Evolutionary conservation across 2,329 filamentous ascomycete species (phyloP).

Genomic region (Colletotrichum melonis): DNA sequence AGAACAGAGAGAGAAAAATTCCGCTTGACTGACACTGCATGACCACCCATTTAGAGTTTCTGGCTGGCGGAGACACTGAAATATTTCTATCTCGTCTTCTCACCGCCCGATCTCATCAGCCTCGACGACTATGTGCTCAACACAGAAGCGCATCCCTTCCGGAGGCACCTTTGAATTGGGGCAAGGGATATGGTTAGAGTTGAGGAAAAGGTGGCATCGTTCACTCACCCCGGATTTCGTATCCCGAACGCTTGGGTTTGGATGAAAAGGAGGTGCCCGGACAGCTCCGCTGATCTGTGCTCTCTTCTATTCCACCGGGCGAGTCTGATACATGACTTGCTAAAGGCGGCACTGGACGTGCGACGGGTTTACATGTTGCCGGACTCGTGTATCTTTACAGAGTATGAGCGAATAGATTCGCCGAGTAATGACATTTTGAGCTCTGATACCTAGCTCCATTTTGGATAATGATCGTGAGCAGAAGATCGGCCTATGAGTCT

Average conservation of each 20-base stretch:
- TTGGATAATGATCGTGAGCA: not conserved
- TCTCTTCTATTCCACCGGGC: not conserved
- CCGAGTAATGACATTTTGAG: not conserved
- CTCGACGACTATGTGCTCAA: conserved; percentile 76
- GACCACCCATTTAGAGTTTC: conserved; percentile 65
- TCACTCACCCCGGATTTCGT: not conserved
- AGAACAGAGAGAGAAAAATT: not conserved
- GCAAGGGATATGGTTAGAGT: not conserved
- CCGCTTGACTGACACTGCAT: not conserved
- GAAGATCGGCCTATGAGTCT: not conserved
- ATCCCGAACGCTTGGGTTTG: not conserved
- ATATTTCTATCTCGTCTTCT: conserved; percentile 82
- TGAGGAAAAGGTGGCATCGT: not conserved
- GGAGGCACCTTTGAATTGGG: conserved; percentile 13
- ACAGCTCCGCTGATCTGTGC: not conserved
- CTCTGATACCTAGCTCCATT: not conserved
- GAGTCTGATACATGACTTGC: not conserved
- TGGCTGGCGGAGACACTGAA: conserved; percentile 80
- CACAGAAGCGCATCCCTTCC: conserved; percentile 63
- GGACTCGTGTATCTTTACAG: not conserved
- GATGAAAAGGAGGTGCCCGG: not conserved
- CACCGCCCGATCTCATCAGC: conserved; percentile 69
- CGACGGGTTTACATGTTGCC: not conserved
- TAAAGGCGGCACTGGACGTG: not conserved
- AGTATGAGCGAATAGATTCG: not conserved